Base-by-base conservation (phyloP, 352 stramenopile genomes). In the Phytopythium ostracodes region DNA sequence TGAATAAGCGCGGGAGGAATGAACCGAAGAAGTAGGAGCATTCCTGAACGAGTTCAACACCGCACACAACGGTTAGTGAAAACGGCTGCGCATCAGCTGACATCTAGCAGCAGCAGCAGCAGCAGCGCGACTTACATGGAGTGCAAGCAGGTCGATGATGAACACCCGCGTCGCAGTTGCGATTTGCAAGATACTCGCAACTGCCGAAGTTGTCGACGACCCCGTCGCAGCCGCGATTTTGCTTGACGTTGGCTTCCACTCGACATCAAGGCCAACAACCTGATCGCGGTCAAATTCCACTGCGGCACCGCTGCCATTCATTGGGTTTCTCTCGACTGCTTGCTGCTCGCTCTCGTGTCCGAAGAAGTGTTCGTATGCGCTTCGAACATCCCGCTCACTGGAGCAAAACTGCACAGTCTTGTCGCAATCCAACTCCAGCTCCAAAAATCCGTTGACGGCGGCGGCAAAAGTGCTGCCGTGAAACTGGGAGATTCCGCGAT, bases 141-240 rank as follows among this genome's bases (percentile, higher is more conserved):
- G 60, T 17, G 52, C 52, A 8, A 91, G 67, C 25, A 91, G 61
- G 49, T 91, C 81, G 56, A 91, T 70, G 57, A 91, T 56, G 60
- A 88, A 89, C 35, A 80, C 72, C 5, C 67, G 72, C 12, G 71
- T 70, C 17, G 54, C 52, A 4, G 76, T 74, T 12, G 81, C 81
- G 38, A 91, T 79, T 36, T 91, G 81, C 17, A 91, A 61, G 52
- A 89, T 86, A 46, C 81, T 91, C 3, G 81, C 81, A 36, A 88
- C 35, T 17, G 69, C 64, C 52, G 59, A 72, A 35, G 59, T 71
- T 24, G 57, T 67, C 33, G 56, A 63, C 11, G 69, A 66, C 1
- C 60, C 66, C 4, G 60, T 69, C 12, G 57, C 50, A 40, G 70
- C 65, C 18, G 75, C 67, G 47, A 75, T 70, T 38, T 67, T 79